Evolutionary conservation across 371 early-diverging fungal genomes (phyloP), one percentile per base, ranked within the genome.

Genomic region (Coemansia sp.): DNA sequence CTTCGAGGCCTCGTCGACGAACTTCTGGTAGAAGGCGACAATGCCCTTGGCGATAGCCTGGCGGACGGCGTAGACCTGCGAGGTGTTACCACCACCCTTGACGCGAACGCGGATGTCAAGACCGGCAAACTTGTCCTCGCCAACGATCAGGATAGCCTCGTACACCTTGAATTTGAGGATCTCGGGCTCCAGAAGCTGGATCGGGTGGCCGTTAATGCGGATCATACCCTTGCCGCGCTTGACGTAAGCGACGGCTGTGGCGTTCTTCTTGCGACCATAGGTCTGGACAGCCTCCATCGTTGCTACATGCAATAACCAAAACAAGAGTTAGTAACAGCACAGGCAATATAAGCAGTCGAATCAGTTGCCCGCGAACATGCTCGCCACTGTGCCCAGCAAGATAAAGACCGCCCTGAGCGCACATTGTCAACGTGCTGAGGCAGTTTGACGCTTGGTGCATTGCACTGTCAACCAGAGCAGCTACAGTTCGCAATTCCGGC

Each of bases 11-110:
- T 99, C 99, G 85, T 99, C 99, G 71, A 97, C 94, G 82, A 83
- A 95, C 88, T 98, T 99, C 80, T 99, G 99, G 91, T 98, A 96
- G 89, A 90, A 99, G 59, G 99, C 99, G 66, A 99, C 95, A 77
- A 99, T 88, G 61, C 95, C 90, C 90, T 99, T 99, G 77, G 99
- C 97, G 82, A 99, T 89, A 57, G 99, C 99, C 86, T 99, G 99
- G 81, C 99, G 97, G 86, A 98, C 94, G 76, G 99, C 95, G 81
- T 95, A 98, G 81, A 99, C 87, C 85, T 95, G 96, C 62, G 99
- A 93, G 66, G 91, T 92, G 81, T 90, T 91, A 85, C 99, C 99
- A 90, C 99, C 99, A 86, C 98, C 98, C 77, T 88, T 86, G 76
- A 97, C 97, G 74, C 94, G 92, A 75, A 99, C 90, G 69, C 96